phyloP scores from a whole-genome alignment of 257 asterid genomes.

The Solanum pinnatisectum region DNA sequence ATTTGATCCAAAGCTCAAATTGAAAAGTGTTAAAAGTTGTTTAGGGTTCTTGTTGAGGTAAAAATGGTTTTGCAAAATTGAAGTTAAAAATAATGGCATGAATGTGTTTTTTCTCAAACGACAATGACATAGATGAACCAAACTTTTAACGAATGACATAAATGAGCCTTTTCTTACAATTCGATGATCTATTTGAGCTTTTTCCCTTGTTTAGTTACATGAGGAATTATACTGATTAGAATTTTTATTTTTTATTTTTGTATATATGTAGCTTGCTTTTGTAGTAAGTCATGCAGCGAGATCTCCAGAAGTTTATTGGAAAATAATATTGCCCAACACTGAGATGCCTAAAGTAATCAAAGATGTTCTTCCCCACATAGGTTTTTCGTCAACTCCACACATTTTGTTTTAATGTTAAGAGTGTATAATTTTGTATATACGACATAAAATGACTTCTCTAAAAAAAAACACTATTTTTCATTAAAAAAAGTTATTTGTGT shows the following conservation, averaged over 20 bases:
- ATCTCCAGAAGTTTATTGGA: slow-evolving; percentile 11
- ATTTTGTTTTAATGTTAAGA: too few species aligned
- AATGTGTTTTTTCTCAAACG: too few species aligned
- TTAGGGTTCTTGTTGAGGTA: neutral
- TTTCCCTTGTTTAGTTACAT: neutral
- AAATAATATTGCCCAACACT: neutral
- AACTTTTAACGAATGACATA: too few species aligned
- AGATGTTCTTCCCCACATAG: slow-evolving; percentile 1
- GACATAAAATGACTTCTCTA: neutral
- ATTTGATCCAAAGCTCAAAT: neutral
- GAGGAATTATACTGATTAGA: neutral
- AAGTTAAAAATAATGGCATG: too few species aligned
- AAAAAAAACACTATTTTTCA: neutral
- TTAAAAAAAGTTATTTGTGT: too few species aligned
- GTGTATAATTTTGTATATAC: neutral
- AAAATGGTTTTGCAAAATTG: too few species aligned
- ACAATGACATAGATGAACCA: too few species aligned
- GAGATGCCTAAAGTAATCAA: slow-evolving; percentile 6
- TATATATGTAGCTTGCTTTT: neutral
- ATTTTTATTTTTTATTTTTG: neutral
- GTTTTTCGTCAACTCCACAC: neutral
- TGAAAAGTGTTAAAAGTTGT: neutral
- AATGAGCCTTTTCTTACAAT: too few species aligned
- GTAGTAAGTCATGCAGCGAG: slow-evolving; percentile 8
- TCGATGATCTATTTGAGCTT: too few species aligned